A percentile compares a stretch with the other conserved stretches of the same genome.
phyloP scores from a whole-genome alignment of 2,329 filamentous ascomycete genomes.

The Fusarium euwallaceae region DNA sequence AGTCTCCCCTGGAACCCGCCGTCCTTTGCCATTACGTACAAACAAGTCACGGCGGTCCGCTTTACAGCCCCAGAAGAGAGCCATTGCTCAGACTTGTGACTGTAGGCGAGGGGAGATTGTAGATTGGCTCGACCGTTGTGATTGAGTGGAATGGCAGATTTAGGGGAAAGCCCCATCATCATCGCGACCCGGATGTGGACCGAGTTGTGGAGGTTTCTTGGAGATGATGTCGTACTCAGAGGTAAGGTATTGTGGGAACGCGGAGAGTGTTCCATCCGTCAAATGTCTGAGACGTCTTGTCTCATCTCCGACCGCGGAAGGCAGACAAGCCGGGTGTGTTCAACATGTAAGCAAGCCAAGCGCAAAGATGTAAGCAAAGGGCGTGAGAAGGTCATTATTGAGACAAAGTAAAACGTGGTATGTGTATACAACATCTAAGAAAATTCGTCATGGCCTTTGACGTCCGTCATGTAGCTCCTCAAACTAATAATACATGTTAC shows the following conservation, averaged over 20 bases:
- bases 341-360: background rate
- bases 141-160: background rate
- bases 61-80: background rate
- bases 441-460: conserved; percentile 6
- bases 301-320: background rate
- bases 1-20: conserved; percentile 23
- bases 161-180: background rate
- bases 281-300: background rate
- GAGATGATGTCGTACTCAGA: background rate
- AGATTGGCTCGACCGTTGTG: background rate
- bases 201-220: background rate
- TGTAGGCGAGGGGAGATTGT: background rate
- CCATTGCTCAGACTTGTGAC: background rate
- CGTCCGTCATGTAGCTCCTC: conserved; percentile 1
- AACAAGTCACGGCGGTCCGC: background rate
- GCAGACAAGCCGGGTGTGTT: background rate
- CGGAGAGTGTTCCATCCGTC: background rate
- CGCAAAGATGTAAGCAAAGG: background rate
- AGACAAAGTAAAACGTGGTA: conserved; percentile 6
- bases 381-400: background rate
- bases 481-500: background rate
- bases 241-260: background rate
- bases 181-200: background rate
- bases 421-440: background rate
- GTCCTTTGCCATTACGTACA: conserved; percentile 38